Evolutionary conservation across 1,284 basidiomycete genomes (phyloP).

Genomic region (Golubevia sp.): DNA sequence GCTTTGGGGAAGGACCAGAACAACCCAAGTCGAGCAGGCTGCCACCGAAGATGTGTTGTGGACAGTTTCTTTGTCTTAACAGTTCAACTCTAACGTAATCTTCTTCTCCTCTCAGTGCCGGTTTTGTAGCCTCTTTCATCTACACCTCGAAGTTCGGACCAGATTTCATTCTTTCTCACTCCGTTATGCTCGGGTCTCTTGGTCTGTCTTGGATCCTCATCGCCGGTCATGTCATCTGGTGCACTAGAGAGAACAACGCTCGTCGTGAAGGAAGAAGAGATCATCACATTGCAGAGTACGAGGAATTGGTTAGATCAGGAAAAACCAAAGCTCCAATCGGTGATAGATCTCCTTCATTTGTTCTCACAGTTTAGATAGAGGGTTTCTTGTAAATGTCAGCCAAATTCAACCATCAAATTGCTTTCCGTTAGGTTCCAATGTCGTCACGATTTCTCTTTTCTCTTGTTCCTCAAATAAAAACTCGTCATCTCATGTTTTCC

Average conservation of each 20-base stretch:
- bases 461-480: too few relatives aligned
- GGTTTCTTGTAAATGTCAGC: too few relatives aligned
- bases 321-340: slow-evolving; percentile 41
- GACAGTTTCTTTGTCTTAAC: background rate
- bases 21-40: too few relatives aligned
- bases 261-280: slow-evolving; percentile 30
- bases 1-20: too few relatives aligned
- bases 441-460: too few relatives aligned
- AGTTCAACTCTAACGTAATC: background rate
- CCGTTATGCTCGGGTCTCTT: slow-evolving; percentile 52
- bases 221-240: slow-evolving; percentile 32
- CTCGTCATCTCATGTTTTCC: too few relatives aligned
- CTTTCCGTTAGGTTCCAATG: too few relatives aligned
- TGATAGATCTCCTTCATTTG: slow-evolving; percentile 27
- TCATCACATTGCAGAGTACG: slow-evolving; percentile 24
- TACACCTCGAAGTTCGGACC: slow-evolving; percentile 46
- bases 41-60: too few relatives aligned
- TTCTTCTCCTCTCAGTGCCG: slow-evolving; percentile 30
- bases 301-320: slow-evolving; percentile 22
- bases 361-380: slow-evolving; percentile 6
- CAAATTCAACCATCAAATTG: too few relatives aligned
- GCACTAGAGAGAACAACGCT: slow-evolving; percentile 32
- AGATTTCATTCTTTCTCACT: slow-evolving; percentile 45
- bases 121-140: slow-evolving; percentile 58
- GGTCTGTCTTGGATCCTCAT: slow-evolving; percentile 48